These are phyloP conservation scores for Phaeosphaeria sp. DNA, from an alignment of 2,329 filamentous ascomycete species.

Conservation along the genomic window DNA sequence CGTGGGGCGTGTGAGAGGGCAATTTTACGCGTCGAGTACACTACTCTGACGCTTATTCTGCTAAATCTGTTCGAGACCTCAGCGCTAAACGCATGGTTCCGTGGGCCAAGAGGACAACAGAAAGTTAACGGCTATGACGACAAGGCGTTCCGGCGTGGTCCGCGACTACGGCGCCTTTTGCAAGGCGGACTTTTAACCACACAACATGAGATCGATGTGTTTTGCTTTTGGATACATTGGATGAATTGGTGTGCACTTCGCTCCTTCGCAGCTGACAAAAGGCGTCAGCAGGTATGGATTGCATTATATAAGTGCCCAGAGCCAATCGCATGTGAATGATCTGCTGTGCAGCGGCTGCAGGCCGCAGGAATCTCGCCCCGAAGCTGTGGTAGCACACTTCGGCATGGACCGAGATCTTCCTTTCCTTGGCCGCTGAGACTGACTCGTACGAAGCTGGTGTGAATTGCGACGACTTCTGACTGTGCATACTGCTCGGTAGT, in stretches of 20 bases:
- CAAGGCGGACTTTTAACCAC: not conserved
- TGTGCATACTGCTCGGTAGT: not conserved
- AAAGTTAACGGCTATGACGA: conserved; percentile 1
- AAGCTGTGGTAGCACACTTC: not conserved
- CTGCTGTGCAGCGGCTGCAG: not conserved
- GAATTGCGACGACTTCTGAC: not conserved
- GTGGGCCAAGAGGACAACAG: conserved; percentile 3
- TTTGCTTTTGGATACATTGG: not conserved
- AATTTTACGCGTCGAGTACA: conserved; percentile 2
- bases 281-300: not conserved
- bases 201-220: not conserved
- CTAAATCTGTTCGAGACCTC: conserved; percentile 1
- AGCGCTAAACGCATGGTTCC: conserved; percentile 1
- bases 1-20: conserved; percentile 10
- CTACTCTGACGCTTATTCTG: not conserved
- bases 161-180: not conserved
- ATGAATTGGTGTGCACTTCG: not conserved
- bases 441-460: not conserved
- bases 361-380: not conserved
- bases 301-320: not conserved
- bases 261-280: not conserved
- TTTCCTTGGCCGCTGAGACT: not conserved
- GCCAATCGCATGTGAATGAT: not conserved
- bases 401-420: not conserved
- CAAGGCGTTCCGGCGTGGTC: not conserved